A percentile compares a stretch with the other conserved stretches of the same genome.
These are phyloP conservation scores for Rhodotorula graminis DNA, from an alignment of 768 basidiomycete species.

Conservation along the genomic window DNA sequence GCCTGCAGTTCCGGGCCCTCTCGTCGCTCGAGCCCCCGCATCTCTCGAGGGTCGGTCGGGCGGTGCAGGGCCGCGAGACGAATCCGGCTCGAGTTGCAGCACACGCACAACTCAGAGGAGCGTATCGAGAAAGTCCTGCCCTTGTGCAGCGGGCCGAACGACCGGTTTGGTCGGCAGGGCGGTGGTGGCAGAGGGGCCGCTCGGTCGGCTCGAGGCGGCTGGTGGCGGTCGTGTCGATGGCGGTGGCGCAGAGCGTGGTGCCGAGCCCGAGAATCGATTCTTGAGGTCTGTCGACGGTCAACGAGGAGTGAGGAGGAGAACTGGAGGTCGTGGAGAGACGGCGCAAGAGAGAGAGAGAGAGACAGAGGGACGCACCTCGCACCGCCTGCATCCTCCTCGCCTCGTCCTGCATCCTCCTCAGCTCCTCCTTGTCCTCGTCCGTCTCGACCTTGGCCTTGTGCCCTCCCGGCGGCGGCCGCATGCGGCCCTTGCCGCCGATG, in stretches of 20 bases:
- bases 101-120: conserved; percentile 19
- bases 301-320: not conserved
- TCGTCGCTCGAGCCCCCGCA: too few relatives aligned
- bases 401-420: conserved; percentile 19
- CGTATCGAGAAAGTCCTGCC: conserved; percentile 28
- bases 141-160: not conserved
- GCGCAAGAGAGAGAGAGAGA: not conserved
- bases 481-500: conserved; percentile 7
- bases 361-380: conserved; percentile 11
- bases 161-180: not conserved
- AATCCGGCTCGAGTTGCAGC: not conserved
- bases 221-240: not conserved
- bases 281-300: conserved; percentile 6
- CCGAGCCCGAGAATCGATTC: conserved; percentile 19
- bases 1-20: too few relatives aligned
- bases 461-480: not conserved
- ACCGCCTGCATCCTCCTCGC: conserved; percentile 24
- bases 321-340: not conserved
- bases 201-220: not conserved
- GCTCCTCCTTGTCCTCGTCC: not conserved
- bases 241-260: not conserved
- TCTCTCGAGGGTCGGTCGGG: too few relatives aligned
- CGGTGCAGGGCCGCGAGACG: too few relatives aligned
- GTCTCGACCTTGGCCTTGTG: not conserved
- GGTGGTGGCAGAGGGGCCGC: not conserved